These are phyloP conservation scores for Fonsecaea monophora DNA, from an alignment of 2,329 filamentous ascomycete species.

Conservation along the genomic window DNA sequence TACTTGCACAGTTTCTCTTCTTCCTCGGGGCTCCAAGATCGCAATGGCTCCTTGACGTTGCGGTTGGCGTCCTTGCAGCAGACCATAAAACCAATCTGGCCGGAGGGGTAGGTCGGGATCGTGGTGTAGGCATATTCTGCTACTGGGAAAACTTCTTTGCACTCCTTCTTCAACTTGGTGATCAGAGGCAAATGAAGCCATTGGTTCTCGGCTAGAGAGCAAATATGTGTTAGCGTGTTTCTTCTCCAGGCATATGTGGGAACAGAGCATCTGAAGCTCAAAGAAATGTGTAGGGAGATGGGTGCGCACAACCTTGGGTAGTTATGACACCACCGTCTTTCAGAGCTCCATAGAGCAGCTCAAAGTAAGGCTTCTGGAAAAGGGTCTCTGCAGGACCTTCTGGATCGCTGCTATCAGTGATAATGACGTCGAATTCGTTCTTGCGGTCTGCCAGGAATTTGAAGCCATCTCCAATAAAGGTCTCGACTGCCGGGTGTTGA, in stretches of 20 bases:
- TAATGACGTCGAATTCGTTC: constrained; percentile 98
- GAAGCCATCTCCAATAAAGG: constrained; percentile 96
- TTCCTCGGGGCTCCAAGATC: constrained; percentile 81
- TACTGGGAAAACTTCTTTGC: constrained; percentile 94
- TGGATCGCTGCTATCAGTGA: constrained; percentile 97
- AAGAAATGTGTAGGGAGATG: constrained; percentile 52
- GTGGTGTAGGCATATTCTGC: constrained; percentile 98
- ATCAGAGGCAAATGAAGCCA: constrained; percentile 98
- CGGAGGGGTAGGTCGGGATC: constrained; percentile 97
- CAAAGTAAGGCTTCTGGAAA: constrained; percentile 99
- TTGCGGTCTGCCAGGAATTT: constrained; percentile 97
- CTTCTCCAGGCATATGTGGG: constrained; percentile 2
- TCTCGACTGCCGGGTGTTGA: constrained; percentile 90
- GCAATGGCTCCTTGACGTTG: constrained; percentile 84
- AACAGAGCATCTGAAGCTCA: constrained; percentile 19
- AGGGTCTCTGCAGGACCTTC: constrained; percentile 95
- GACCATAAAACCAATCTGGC: constrained; percentile 99
- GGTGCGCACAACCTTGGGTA: constrained; percentile 99
- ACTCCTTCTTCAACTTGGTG: constrained; percentile 92
- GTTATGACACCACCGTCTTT: constrained; percentile 97
- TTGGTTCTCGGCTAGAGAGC: constrained; percentile 85
- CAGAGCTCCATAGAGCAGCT: constrained; percentile 87
- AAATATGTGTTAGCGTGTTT: constrained; percentile 34
- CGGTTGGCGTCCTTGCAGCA: constrained; percentile 91
- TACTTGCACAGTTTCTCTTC: constrained; percentile 93